Percentiles rank a stretch among this genome's conserved stretches.
Evolutionary conservation across 768 basidiomycete species (phyloP).

Genomic region (Rhizopogon roseolus): DNA sequence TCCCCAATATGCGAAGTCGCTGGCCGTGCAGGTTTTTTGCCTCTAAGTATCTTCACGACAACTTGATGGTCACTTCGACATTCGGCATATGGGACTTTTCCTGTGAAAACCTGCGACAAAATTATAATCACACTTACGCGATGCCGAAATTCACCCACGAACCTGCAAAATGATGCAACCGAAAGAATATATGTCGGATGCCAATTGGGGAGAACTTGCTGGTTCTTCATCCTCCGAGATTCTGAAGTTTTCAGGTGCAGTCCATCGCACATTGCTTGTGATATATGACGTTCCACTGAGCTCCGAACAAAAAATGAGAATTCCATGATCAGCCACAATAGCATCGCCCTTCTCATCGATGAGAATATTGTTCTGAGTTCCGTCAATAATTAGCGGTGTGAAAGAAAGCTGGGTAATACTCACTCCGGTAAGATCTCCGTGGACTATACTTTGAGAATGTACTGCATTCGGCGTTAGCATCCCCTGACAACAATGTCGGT

Average conservation of each 20-base stretch:
- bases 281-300: constrained; percentile 20
- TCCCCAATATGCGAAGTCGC: neutral
- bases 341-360: constrained; percentile 34
- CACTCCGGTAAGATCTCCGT: constrained; percentile 6
- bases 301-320: constrained; percentile 33
- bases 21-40: neutral
- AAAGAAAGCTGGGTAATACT: neutral
- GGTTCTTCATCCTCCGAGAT: neutral
- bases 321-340: constrained; percentile 38
- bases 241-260: constrained; percentile 24
- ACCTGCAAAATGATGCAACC: constrained; percentile 33
- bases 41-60: neutral
- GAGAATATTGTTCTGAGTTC: constrained; percentile 12
- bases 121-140: neutral
- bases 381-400: neutral
- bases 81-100: neutral
- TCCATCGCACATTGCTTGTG: constrained; percentile 31
- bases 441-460: neutral
- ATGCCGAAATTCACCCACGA: constrained; percentile 17
- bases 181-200: constrained; percentile 25
- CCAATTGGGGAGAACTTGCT: neutral
- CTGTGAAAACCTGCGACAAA: neutral
- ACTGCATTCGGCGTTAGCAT: neutral
- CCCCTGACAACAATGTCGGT: neutral
- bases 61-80: constrained; percentile 1